Conservation (phyloP, 1,139 yeast species). For the Sporopachydermia cereana region DNA sequence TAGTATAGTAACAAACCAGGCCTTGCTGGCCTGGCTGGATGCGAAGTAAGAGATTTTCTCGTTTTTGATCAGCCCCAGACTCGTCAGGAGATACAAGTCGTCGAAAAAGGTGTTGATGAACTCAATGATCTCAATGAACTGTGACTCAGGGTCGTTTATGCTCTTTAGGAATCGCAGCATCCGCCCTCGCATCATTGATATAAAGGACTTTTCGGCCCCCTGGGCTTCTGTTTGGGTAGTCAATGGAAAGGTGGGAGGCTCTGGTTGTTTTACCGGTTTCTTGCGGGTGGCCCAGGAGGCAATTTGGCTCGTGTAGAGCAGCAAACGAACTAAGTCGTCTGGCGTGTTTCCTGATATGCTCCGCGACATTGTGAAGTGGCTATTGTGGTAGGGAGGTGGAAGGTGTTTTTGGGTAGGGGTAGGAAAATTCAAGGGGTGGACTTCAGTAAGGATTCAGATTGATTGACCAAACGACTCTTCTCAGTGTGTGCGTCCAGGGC, state of each 20-base stretch:
- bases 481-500: too few relatives aligned
- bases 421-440: too few relatives aligned
- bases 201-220: too few relatives aligned
- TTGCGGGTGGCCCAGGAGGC: background rate
- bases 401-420: too few relatives aligned
- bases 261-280: conserved; percentile 6
- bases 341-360: too few relatives aligned
- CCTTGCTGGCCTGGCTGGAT: conserved; percentile 18
- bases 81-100: conserved; percentile 20
- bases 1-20: conserved; percentile 20
- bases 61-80: conserved; percentile 17
- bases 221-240: conserved; percentile 21
- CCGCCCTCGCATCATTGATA: conserved; percentile 22
- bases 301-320: background rate
- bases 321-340: background rate
- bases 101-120: conserved; percentile 20
- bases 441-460: too few relatives aligned
- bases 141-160: conserved; percentile 7
- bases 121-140: conserved; percentile 15
- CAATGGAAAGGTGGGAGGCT: conserved; percentile 9
- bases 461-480: too few relatives aligned
- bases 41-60: conserved; percentile 13
- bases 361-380: too few relatives aligned
- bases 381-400: too few relatives aligned
- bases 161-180: conserved; percentile 12